Evolutionary conservation across 176 grass and related monocot genomes (phyloP), one percentile per base, ranked within the genome.

Genomic region (Urochloa ruziziensis): DNA sequence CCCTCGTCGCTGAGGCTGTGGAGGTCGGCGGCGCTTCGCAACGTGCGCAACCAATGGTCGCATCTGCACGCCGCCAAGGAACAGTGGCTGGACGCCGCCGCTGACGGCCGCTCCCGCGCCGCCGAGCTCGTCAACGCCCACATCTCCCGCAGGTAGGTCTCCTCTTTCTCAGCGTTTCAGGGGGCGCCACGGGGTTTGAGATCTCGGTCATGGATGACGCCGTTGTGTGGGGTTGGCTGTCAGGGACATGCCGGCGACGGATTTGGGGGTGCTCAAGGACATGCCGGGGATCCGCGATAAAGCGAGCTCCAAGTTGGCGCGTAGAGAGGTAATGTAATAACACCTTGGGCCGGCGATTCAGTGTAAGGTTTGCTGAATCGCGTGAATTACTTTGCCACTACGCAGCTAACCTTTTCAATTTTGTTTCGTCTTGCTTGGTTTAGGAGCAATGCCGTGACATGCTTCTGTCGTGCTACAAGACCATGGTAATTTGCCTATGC

Each of bases 11-110:
- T 88, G 32, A 86, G 89, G 73, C 73, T 81, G 61, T 99, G 96
- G 93, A 60, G 89, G 51, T 68, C 82, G 29, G 89, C 82, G 54
- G 91, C 89, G n/a, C 93, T 85, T 82, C 88, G 89, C 24, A 98
- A 94, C 80, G 37, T 94, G 21, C 87, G 87, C 60, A 98, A 98
- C 60, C 91, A 96, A 73, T 98, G 91, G 93, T 90, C 91, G 29
- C 86, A 83, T 66, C 83, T 98, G 59, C 43, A 54, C 5, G 52
- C 78, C 5, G 62, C 82, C 53, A 94, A 92, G 85, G 46, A 67
- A 17, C 72, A 86, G 18, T 99, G 89, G 91, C 28, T 91, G 48
- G 64, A 43, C 17, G 87, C 91, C 12, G 60, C 67, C 21, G 66
- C 73, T 28, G 77, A 75, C 5, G 89, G 78, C 15, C 84, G 76